phyloP scores from a whole-genome alignment of 192 early-diverging fungal species.

The Umbelopsis ramanniana region DNA sequence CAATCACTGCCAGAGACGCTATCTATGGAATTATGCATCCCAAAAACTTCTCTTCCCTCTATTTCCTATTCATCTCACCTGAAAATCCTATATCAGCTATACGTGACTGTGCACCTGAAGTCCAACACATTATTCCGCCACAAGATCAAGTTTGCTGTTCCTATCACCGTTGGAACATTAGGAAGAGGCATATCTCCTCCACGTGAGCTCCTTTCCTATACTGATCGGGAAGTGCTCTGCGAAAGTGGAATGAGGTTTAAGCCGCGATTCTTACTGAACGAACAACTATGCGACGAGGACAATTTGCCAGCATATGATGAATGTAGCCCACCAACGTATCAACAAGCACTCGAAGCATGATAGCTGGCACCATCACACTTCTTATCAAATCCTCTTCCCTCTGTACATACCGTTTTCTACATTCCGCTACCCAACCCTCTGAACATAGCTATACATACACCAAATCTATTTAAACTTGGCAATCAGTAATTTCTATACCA shows the following conservation, averaged over 20 bases:
- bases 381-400: background rate
- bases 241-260: slow-evolving; percentile 6
- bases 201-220: slow-evolving; percentile 2
- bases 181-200: slow-evolving; percentile 12
- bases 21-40: slow-evolving; percentile 2
- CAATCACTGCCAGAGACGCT: background rate
- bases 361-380: background rate
- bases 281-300: background rate
- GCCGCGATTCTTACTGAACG: background rate
- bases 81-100: background rate
- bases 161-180: slow-evolving; percentile 3
- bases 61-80: background rate
- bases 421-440: background rate
- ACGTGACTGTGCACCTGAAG: slow-evolving; percentile 1
- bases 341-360: background rate
- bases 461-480: no score
- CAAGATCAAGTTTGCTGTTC: slow-evolving; percentile 13
- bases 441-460: slow-evolving; percentile 1
- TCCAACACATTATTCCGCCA: background rate
- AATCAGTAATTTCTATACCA: no score
- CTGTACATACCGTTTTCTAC: background rate
- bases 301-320: background rate
- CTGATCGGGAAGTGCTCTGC: background rate
- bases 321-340: background rate
- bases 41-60: background rate